Evolutionary conservation across 1,139 yeast genomes (phyloP).

Genomic region (Groenewaldozyma sp.): DNA sequence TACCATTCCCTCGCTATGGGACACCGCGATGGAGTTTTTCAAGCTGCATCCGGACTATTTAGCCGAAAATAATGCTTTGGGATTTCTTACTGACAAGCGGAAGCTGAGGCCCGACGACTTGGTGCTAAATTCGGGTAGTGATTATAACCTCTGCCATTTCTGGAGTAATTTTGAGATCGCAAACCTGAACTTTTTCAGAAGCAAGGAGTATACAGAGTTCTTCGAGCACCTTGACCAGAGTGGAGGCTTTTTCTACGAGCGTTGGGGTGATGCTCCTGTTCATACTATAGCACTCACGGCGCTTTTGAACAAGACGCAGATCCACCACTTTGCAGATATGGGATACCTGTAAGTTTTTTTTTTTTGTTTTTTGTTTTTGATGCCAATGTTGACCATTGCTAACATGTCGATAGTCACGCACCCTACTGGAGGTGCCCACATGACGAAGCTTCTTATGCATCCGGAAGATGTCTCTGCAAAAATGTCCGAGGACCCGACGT

Average conservation of each 20-base stretch:
- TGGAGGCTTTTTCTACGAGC: slow-evolving; percentile 76
- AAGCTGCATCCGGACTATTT: slow-evolving; percentile 52
- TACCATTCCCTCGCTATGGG: slow-evolving; percentile 82
- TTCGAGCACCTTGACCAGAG: slow-evolving; percentile 59
- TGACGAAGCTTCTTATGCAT: slow-evolving; percentile 38
- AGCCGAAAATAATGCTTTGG: slow-evolving; percentile 59
- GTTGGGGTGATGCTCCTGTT: slow-evolving; percentile 99
- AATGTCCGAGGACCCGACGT: slow-evolving; percentile 36
- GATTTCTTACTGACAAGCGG: slow-evolving; percentile 55
- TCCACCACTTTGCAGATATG: slow-evolving; percentile 85
- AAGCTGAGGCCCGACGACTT: slow-evolving; percentile 30
- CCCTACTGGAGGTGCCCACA: slow-evolving; percentile 82
- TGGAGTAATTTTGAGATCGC: slow-evolving; percentile 95
- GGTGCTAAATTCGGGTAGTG: slow-evolving; percentile 33
- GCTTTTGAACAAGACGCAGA: slow-evolving; percentile 54
- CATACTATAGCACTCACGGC: slow-evolving; percentile 71
- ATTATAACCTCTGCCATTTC: slow-evolving; percentile 86
- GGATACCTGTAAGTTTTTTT: slow-evolving; percentile 45
- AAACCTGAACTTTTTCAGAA: slow-evolving; percentile 67
- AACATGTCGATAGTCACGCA: slow-evolving; percentile 37
- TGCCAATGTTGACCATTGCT: neutral
- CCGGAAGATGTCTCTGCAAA: slow-evolving; percentile 62
- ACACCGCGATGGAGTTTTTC: slow-evolving; percentile 55
- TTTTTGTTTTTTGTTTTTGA: neutral
- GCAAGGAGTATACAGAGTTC: slow-evolving; percentile 57